Base-by-base conservation (phyloP, 108 stramenopile species). In the Pseudonitzschia multistriata region DNA sequence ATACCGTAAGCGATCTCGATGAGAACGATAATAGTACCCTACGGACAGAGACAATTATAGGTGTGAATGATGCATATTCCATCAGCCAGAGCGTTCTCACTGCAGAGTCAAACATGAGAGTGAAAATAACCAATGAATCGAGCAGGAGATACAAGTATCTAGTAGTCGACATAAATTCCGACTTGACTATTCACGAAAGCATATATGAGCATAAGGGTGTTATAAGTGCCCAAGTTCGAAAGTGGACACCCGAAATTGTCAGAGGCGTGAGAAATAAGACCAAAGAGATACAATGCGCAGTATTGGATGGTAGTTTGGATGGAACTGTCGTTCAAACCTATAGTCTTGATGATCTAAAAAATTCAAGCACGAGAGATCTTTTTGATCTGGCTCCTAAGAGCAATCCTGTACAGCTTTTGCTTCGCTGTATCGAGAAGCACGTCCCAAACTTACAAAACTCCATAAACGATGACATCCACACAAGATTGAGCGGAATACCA, bases 141-240 rank as follows among this genome's bases (percentile, higher is more conserved):
- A 65, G 69, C 11, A 48, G 35, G 11, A 54, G 76, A 24, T 39
- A 29, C 55, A 71, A 71, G 36, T 64, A 77, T 42, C 33, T 77
- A 15, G 35, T 61, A 19, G 67, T 77, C 30, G 31, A 49, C n/a
- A 13, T 66, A 7, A 42, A 15, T 14, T 27, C 48, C 24, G 31
- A 71, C n/a, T 33, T 48, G 25, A 61, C 28, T 15, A 31, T 78
- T 17, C 68, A 45, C 35, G 77, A 78, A n/a, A 36, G 24, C n/a
- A 49, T 78, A 10, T 78, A 78, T 40, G 36, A 68, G 3, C 59
- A 62, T 39, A 31, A 55, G n/a, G 28, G 31, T 6, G 49, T 78
- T 1, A 72, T 68, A 37, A 61, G 60, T n/a, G 70, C 70, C 47
- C 70, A 78, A 40, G 52, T 78, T 59, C 77, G 71, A 15, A 78